Evolutionary conservation across 371 early-diverging fungal genomes (phyloP).

Genomic region (Amoeboaphelidium protococcarum): DNA sequence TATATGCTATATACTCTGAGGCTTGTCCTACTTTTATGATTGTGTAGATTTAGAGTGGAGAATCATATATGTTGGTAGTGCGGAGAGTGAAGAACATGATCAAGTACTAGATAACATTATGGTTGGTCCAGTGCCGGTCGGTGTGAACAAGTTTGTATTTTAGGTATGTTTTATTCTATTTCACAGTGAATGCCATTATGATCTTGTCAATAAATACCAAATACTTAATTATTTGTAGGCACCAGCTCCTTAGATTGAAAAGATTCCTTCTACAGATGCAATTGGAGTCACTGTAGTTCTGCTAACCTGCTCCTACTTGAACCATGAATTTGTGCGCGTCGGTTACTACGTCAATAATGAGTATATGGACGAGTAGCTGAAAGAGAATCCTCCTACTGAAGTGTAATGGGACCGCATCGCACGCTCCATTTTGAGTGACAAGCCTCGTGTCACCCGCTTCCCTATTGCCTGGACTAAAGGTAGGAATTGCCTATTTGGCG

Average conservation of each 20-base stretch:
- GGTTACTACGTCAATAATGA: conserved; percentile 90
- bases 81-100: conserved; percentile 50
- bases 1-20: background rate
- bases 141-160: conserved; percentile 74
- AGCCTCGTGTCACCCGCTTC: conserved; percentile 74
- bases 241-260: conserved; percentile 1
- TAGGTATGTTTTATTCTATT: conserved; percentile 24
- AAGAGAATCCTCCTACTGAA: conserved; percentile 23
- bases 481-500: too few relatives aligned
- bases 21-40: background rate
- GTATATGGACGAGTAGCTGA: conserved; percentile 42
- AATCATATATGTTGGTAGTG: conserved; percentile 76
- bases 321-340: conserved; percentile 74
- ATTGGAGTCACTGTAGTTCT: conserved; percentile 69
- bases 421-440: conserved; percentile 65
- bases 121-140: conserved; percentile 92
- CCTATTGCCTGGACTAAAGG: conserved; percentile 29
- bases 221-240: background rate
- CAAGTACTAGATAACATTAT: conserved; percentile 78
- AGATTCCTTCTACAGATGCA: conserved; percentile 36
- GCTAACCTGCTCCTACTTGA: conserved; percentile 59
- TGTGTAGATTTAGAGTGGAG: conserved; percentile 75
- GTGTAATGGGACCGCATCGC: conserved; percentile 37
- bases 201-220: background rate
- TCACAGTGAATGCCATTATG: background rate